Conservation (phyloP, 768 basidiomycete species). For the Suillus weaverae region DNA sequence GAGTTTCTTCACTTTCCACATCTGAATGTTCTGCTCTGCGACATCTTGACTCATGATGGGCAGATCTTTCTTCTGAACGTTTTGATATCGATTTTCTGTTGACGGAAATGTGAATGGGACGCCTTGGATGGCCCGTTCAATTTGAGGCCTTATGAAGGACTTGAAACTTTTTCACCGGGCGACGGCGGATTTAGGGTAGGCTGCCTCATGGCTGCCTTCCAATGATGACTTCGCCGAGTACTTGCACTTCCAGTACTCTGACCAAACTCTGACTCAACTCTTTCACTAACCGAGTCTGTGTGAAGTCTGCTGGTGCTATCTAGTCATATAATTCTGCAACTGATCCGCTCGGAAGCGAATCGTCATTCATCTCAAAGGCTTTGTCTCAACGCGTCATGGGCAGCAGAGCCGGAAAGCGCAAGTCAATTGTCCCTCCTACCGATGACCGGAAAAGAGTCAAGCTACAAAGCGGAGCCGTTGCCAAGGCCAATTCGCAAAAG, state of each 20-base stretch:
- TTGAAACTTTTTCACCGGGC: conserved; percentile 6
- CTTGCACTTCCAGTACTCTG: neutral
- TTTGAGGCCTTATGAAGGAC: neutral
- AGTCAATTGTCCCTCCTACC: neutral
- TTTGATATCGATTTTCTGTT: conserved; percentile 7
- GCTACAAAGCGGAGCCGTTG: neutral
- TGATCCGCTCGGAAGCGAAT: neutral
- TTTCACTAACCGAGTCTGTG: neutral
- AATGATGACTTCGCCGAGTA: neutral
- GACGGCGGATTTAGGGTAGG: conserved; percentile 9
- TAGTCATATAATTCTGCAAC: neutral
- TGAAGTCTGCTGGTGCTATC: neutral
- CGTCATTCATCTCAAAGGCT: neutral
- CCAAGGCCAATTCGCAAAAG: neutral
- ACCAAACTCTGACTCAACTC: neutral
- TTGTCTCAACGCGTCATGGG: neutral
- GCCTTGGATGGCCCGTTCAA: conserved; percentile 1
- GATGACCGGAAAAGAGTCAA: conserved; percentile 1
- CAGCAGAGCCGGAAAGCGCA: neutral
- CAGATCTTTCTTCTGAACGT: conserved; percentile 13
- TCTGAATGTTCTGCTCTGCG: conserved; percentile 95
- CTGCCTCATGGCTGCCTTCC: neutral
- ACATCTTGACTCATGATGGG: conserved; percentile 77
- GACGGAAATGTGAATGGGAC: conserved; percentile 19
- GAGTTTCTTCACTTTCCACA: conserved; percentile 99